Conservation (phyloP, 169 alveolate species). For the Theileria orientalis region DNA sequence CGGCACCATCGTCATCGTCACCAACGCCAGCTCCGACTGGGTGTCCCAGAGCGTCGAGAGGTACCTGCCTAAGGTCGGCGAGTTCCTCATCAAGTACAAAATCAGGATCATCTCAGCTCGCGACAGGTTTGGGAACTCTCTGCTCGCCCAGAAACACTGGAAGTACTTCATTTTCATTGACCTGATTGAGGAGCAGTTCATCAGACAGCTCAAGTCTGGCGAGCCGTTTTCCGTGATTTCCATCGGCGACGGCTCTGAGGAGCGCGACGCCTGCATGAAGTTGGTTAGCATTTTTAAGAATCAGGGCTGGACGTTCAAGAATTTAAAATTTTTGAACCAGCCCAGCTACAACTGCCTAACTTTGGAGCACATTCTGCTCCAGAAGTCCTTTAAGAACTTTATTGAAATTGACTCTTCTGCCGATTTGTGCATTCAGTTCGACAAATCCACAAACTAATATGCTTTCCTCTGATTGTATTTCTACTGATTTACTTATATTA, state of each 20-base stretch:
- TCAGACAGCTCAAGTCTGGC: conserved; percentile 66
- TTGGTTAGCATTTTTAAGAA: conserved; percentile 70
- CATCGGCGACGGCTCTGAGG: conserved; percentile 86
- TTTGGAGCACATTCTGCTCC: conserved; percentile 77
- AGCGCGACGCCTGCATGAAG: conserved; percentile 84
- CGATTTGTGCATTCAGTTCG: conserved; percentile 62
- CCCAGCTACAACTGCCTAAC: conserved; percentile 78
- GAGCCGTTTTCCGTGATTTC: conserved; percentile 77
- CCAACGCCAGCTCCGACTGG: conserved; percentile 86
- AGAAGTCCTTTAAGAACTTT: conserved; percentile 53
- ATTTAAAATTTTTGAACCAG: conserved; percentile 77
- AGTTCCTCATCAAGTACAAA: conserved; percentile 69
- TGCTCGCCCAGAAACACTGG: conserved; percentile 83
- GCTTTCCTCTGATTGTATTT: neutral
- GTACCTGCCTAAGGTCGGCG: conserved; percentile 74
- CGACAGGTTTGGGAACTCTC: conserved; percentile 76
- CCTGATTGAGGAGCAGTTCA: conserved; percentile 72
- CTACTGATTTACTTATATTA: neutral
- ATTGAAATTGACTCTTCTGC: conserved; percentile 55
- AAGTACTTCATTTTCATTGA: conserved; percentile 76
- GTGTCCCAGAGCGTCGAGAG: conserved; percentile 75
- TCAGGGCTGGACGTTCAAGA: conserved; percentile 77
- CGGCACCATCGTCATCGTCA: conserved; percentile 78
- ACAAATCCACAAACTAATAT: conserved; percentile 14
- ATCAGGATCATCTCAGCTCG: conserved; percentile 83